Evolutionary conservation across 2,329 filamentous ascomycete genomes (phyloP), one percentile per base, ranked within the genome.

Genomic region (Aspergillus persii): DNA sequence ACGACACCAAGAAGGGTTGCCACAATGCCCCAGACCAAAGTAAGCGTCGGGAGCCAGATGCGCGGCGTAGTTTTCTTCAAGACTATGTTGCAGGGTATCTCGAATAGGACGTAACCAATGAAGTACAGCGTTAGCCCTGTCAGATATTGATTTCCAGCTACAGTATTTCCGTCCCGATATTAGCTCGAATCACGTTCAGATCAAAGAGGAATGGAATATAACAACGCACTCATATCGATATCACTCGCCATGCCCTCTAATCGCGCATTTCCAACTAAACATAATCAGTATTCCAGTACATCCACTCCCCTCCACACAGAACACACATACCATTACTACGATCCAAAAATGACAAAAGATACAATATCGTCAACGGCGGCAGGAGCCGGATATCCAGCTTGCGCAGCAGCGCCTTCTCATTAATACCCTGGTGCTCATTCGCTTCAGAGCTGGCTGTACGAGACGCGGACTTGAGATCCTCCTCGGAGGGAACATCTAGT

Each of bases 1-100:
- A 80, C 74, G 15, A 81, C 74, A 36, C 81, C 83, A 26, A 80
- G 73, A 49, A 80, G 74, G 15, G 81, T 78, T n/a, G 80, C 79
- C 53, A 83, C 75, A 30, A 83, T 71, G 2, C 82, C 82, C 77
- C 82, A 84, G 33, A 70, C 44, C 12, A 83, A 68, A 55, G 79
- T 81, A 12, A 77, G 64, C 0, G 75, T 76, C 0, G 77, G 74
- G 1, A 77, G 67, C 74, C 74, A 78, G 26, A 72, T 68, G 4
- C 71, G 71, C 0, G 76, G 76, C 0, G 71, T 75, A 2, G 75
- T 75, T 53, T 65, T 67, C 50, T 76, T 78, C 7, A 79, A 61
- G n/a, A 76, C 61, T 12, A 77, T 71, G 55, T 80, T 80, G 64
- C 72, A 74, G 2, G 78, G 78, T 7, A 79, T 69, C 54, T 79